Percentiles rank a stretch among this genome's conserved stretches.
These are phyloP conservation scores for Vitis hybrid DNA, from an alignment of 177 flowering plant genomes.

Conservation along the genomic window DNA sequence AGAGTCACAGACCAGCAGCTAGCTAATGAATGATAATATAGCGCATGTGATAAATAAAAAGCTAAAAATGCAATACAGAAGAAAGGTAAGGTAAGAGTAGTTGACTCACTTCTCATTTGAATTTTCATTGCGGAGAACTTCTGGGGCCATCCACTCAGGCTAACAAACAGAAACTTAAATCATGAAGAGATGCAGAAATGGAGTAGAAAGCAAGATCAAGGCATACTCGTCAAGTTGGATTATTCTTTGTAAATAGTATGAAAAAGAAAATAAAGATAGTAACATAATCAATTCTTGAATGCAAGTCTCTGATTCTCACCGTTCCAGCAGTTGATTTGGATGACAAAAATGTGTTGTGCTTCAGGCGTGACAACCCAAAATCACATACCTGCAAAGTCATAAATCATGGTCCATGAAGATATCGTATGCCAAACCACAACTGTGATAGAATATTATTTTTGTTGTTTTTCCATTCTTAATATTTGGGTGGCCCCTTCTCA, in stretches of 20 bases:
- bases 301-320: slow-evolving; percentile 42
- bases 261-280: too few relatives aligned
- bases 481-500: too few relatives aligned
- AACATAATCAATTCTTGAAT: not conserved
- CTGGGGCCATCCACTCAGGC: slow-evolving; percentile 99
- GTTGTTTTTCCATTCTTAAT: too few relatives aligned
- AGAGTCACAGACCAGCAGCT: too few relatives aligned
- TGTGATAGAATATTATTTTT: not conserved
- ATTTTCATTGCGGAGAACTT: slow-evolving; percentile 96
- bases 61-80: not conserved
- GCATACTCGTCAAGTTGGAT: not conserved
- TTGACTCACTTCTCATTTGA: slow-evolving; percentile 95
- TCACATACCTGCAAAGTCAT: slow-evolving; percentile 70
- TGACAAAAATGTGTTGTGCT: slow-evolving; percentile 93
- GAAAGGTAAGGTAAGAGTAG: not conserved
- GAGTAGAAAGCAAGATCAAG: slow-evolving; percentile 5
- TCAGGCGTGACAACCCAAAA: slow-evolving; percentile 95
- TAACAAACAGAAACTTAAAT: slow-evolving; percentile 21
- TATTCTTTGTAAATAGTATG: not conserved
- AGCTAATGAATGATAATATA: too few relatives aligned
- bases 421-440: not conserved
- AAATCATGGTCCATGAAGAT: not conserved
- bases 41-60: not conserved
- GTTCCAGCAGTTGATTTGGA: slow-evolving; percentile 99
- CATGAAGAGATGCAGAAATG: slow-evolving; percentile 14